phyloP scores from a whole-genome alignment of 495 filamentous ascomycete species.

The Xylaria acuta region DNA sequence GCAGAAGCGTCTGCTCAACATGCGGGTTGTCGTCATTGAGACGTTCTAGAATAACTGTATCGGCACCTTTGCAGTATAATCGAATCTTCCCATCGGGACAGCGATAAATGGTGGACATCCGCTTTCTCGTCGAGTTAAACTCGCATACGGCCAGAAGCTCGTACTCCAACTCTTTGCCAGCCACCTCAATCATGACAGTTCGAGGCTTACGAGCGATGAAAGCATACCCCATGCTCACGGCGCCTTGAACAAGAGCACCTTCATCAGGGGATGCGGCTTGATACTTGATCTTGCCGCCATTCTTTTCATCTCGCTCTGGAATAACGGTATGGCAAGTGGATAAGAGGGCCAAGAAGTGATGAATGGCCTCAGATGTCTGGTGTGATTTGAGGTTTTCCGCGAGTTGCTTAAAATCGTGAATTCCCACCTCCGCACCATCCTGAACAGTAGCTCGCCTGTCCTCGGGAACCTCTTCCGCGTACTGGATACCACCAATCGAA shows the following conservation, averaged over 20 bases:
- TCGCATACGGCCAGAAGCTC: slow-evolving; percentile 96
- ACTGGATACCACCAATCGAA: slow-evolving; percentile 90
- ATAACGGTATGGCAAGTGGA: slow-evolving; percentile 98
- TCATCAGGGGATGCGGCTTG: slow-evolving; percentile 98
- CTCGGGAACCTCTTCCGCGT: slow-evolving; percentile 91
- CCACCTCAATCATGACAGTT: slow-evolving; percentile 78
- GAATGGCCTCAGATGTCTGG: slow-evolving; percentile 70
- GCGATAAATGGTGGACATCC: slow-evolving; percentile 97
- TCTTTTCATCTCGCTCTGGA: slow-evolving; percentile 80
- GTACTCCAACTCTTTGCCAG: slow-evolving; percentile 76
- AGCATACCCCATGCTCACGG: slow-evolving; percentile 80
- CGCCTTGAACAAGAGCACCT: slow-evolving; percentile 93
- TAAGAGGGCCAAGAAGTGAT: slow-evolving; percentile 88
- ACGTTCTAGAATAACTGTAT: slow-evolving; percentile 93
- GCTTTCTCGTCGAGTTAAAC: slow-evolving; percentile 97
- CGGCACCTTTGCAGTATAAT: slow-evolving; percentile 94
- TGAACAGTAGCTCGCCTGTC: slow-evolving; percentile 80
- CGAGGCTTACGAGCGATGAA: slow-evolving; percentile 91
- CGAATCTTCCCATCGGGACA: slow-evolving; percentile 96
- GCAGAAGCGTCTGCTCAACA: slow-evolving; percentile 84
- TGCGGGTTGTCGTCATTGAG: slow-evolving; percentile 79
- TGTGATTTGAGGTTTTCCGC: slow-evolving; percentile 76
- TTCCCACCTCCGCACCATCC: slow-evolving; percentile 77
- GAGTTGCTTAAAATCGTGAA: slow-evolving; percentile 86
- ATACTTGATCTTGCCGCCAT: slow-evolving; percentile 85